A percentile compares a stretch with the other conserved stretches of the same genome.
Conservation (phyloP, 805 yeast species). For the Candida tallmaniae region DNA sequence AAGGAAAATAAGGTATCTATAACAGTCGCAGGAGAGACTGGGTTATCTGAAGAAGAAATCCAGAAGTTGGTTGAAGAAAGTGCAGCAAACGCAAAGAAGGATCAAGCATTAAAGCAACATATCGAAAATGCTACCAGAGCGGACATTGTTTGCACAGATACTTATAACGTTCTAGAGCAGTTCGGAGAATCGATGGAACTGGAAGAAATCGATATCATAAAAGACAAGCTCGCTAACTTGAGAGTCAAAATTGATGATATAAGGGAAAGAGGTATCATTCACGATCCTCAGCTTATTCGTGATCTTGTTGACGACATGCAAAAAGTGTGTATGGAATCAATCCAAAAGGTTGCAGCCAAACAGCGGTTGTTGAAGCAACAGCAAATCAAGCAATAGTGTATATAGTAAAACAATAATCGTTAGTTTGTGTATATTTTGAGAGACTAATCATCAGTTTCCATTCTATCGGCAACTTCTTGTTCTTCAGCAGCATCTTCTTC, state of each 20-base stretch:
- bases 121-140: constrained; percentile 75
- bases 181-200: constrained; percentile 47
- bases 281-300: constrained; percentile 29
- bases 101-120: constrained; percentile 54
- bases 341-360: constrained; percentile 34
- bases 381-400: background rate
- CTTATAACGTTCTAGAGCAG: constrained; percentile 79
- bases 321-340: constrained; percentile 32
- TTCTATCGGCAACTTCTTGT: constrained; percentile 19
- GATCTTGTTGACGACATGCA: constrained; percentile 36
- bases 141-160: constrained; percentile 77
- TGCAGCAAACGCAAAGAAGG: constrained; percentile 54
- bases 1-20: constrained; percentile 54
- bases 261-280: constrained; percentile 24
- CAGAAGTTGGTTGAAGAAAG: constrained; percentile 62
- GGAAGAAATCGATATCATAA: constrained; percentile 42
- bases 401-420: background rate
- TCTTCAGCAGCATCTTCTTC: constrained; percentile 17
- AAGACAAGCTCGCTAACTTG: constrained; percentile 15
- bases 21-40: constrained; percentile 66
- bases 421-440: background rate
- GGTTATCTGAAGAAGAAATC: constrained; percentile 66
- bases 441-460: constrained; percentile 34
- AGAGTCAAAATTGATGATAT: constrained; percentile 30
- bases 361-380: constrained; percentile 18